Conservation (phyloP, 75 land plant species). For the Cupressus sempervirens region DNA sequence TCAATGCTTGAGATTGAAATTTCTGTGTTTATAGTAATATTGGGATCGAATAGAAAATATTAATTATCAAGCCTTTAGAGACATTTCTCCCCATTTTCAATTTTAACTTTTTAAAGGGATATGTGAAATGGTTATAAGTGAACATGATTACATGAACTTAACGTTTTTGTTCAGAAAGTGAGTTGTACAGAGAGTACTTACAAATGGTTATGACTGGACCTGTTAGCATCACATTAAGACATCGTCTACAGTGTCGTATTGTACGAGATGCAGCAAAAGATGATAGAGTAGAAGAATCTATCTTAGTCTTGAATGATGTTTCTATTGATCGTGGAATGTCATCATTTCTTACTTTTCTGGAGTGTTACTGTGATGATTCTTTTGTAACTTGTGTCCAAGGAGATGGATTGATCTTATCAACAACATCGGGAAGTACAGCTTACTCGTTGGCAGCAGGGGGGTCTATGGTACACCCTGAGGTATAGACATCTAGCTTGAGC, state of each 20-base stretch:
- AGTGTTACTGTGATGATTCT: slow-evolving; percentile 81
- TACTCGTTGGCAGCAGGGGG: slow-evolving; percentile 98
- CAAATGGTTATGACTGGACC: slow-evolving; percentile 72
- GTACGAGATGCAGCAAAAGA: slow-evolving; percentile 56
- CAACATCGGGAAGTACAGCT: slow-evolving; percentile 96
- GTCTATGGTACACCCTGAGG: slow-evolving; percentile 99
- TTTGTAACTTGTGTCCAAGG: slow-evolving; percentile 95
- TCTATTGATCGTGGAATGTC: slow-evolving; percentile 93
- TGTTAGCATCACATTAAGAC: slow-evolving; percentile 76
- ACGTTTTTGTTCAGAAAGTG: slow-evolving; percentile 49
- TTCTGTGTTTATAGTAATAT: background rate
- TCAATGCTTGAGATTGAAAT: background rate
- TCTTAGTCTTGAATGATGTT: slow-evolving; percentile 89
- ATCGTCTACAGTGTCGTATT: slow-evolving; percentile 76
- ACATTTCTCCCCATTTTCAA: background rate
- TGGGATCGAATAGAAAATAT: background rate
- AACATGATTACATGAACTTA: background rate
- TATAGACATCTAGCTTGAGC: slow-evolving; percentile 23
- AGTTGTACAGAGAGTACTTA: slow-evolving; percentile 62
- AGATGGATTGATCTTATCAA: slow-evolving; percentile 94
- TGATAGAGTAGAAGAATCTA: slow-evolving; percentile 58
- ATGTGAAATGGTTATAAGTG: background rate
- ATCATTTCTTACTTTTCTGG: slow-evolving; percentile 77
- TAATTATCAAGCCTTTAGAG: background rate
- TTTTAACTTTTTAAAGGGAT: background rate